phyloP scores from a whole-genome alignment of 345 rosid species.

The Brassica incana region DNA sequence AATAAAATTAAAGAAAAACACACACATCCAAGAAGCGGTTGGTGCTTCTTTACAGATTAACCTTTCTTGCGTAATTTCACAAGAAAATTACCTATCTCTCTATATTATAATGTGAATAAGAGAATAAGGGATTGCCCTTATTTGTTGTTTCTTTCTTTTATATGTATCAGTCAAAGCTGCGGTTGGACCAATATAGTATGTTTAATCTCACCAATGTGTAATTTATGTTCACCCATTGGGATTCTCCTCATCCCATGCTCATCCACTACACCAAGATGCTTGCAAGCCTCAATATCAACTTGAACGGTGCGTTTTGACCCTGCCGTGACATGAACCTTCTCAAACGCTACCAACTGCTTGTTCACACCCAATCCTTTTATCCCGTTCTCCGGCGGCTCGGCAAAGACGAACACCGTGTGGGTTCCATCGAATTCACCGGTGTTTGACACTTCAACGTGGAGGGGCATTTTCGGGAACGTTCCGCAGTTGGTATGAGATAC shows the following conservation, averaged over 20 bases:
- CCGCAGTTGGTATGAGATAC: slow-evolving; percentile 62
- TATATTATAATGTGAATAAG: slow-evolving; percentile 1
- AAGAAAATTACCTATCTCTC: slow-evolving; percentile 16
- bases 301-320: slow-evolving; percentile 50
- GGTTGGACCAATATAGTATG: slow-evolving; percentile 72
- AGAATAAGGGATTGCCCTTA: neutral
- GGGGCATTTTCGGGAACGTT: slow-evolving; percentile 34
- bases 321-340: slow-evolving; percentile 62
- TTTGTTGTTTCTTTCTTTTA: slow-evolving; percentile 12
- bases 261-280: slow-evolving; percentile 79
- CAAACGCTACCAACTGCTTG: slow-evolving; percentile 69
- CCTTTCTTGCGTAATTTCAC: slow-evolving; percentile 18
- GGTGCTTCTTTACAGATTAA: slow-evolving; percentile 30
- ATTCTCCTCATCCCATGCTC: slow-evolving; percentile 75
- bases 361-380: slow-evolving; percentile 36
- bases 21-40: slow-evolving; percentile 30
- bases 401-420: slow-evolving; percentile 75
- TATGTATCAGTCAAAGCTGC: slow-evolving; percentile 41
- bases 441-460: slow-evolving; percentile 69
- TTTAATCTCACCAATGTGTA: slow-evolving; percentile 77
- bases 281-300: slow-evolving; percentile 62
- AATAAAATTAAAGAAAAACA: neutral
- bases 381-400: slow-evolving; percentile 61
- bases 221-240: slow-evolving; percentile 73
- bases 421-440: slow-evolving; percentile 67